Evolutionary conservation across 768 basidiomycete species (phyloP), one percentile per base, ranked within the genome.

Genomic region (Phaffia australis): DNA sequence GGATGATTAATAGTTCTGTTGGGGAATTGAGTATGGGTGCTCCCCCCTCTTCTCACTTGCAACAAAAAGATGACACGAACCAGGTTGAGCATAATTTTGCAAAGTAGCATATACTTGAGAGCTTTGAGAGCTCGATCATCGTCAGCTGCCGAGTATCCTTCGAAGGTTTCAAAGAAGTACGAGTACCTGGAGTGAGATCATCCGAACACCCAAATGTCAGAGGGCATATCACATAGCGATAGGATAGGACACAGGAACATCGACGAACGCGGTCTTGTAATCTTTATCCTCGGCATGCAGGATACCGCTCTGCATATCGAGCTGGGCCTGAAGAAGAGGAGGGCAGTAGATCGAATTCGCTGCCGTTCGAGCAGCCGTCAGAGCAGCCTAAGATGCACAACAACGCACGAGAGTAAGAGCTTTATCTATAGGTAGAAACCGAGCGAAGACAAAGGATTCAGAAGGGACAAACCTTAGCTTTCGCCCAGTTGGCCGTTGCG

Each of bases 201-300:
- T 48, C 19, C 18, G 2, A 5, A 25, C 8, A 27, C 25, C 49
- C 21, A 50, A 6, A 19, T 6, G 23, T 23, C 27, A 42, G 35
- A 11, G 11, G 6, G 27, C 23, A 21, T 29, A 25, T 58, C 4
- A 58, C 27, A 58, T 7, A 42, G 27, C 8, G 27, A 58, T 58
- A 58, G 21, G 9, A 21, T 9, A 8, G 3, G 59, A 29, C 9
- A 23, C n/a, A 54, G 9, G 5, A 29, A 29, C 52, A 54, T 4
- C 4, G 15, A 70, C 74, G 46, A 27, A 77, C 25, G 85, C 94
- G 0, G 94, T 99, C 66, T 83, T 93, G 76, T 95, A 98, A 77
- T 98, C 94, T 74, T 93, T 94, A 73, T 99, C 94, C 71, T 99
- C 93, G 0, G 94, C 92, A 72, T 95, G 90, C 14, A 97, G 81